Base-by-base conservation (phyloP, 805 yeast genomes). In the Ogataea polymorpha region DNA sequence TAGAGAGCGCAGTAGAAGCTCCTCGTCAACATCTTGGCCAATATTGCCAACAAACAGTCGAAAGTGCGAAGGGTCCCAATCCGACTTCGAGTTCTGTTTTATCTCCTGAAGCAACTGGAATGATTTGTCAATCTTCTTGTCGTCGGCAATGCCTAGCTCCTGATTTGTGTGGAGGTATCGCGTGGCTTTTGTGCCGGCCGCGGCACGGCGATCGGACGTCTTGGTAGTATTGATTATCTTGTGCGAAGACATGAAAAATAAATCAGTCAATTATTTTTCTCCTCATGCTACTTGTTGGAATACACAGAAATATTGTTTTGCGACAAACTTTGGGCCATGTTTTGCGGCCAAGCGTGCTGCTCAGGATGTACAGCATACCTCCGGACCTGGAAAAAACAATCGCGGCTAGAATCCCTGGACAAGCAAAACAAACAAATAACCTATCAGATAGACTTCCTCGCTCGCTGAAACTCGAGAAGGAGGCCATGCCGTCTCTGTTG, bases 11-110 rank as follows among this genome's bases (percentile, higher is more conserved):
- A 61, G 51, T n/a, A 85, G 63, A 33, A 75, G 50, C 14, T 70
- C 75, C 43, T 80, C 86, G 17, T 70, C 74, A 3, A 78, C 90
- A 51, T 83, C 90, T 4, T 71, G 67, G 0, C 87, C 86, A 23
- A 85, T 59, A 51, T 85, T 83, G 0, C 93, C 95, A 6, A 85
- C 86, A 61, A 85, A 85, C 15, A 85, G 63, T 23, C 87, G 64
- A 61, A 80, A 85, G 39, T 83, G 88, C 13, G 68, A 63, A 0
- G 89, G 86, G 53, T 83, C 75, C 88, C 88, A 83, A 31, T 76
- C 83, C 5, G 68, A 32, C 20, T 23, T 35, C n/a, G 28, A n/a
- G 10, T 37, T 21, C 28, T 32, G 25, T 24, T 46, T 46, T 14
- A 48, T 30, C 27, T 47, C 46, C 23, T 52, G 49, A 23, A 58